phyloP scores from a whole-genome alignment of 306 rosid genomes.

The Prunus mira region DNA sequence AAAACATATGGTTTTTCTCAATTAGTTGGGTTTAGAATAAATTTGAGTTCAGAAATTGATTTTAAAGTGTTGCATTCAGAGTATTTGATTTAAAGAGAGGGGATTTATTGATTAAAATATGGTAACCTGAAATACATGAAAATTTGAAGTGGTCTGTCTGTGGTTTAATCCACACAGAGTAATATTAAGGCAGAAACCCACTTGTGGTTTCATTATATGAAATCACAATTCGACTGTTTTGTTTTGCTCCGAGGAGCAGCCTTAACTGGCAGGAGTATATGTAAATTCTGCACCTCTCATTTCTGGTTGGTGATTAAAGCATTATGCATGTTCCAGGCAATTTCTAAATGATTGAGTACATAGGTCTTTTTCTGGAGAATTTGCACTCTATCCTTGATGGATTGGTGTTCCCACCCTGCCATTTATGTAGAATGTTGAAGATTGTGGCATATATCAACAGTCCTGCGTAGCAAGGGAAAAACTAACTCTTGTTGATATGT shows the following conservation, averaged over 20 bases:
- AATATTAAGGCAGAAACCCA: neutral
- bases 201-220: neutral
- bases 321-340: neutral
- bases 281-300: neutral
- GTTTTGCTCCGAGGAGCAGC: neutral
- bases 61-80: too few relatives aligned
- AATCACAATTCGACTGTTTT: neutral
- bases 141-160: too few relatives aligned
- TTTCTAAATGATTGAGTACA: neutral
- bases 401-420: neutral
- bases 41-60: too few relatives aligned
- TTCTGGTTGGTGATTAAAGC: neutral
- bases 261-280: neutral
- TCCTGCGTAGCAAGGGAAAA: neutral
- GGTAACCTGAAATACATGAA: too few relatives aligned
- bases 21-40: too few relatives aligned
- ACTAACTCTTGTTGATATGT: conserved; percentile 20
- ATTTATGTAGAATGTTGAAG: neutral
- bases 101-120: too few relatives aligned
- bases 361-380: neutral
- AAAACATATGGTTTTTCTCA: too few relatives aligned
- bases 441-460: neutral
- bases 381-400: neutral
- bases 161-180: neutral
- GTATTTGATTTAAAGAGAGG: too few relatives aligned